Evolutionary conservation across 2,329 filamentous ascomycete genomes (phyloP).

Genomic region (Knufia petricola): DNA sequence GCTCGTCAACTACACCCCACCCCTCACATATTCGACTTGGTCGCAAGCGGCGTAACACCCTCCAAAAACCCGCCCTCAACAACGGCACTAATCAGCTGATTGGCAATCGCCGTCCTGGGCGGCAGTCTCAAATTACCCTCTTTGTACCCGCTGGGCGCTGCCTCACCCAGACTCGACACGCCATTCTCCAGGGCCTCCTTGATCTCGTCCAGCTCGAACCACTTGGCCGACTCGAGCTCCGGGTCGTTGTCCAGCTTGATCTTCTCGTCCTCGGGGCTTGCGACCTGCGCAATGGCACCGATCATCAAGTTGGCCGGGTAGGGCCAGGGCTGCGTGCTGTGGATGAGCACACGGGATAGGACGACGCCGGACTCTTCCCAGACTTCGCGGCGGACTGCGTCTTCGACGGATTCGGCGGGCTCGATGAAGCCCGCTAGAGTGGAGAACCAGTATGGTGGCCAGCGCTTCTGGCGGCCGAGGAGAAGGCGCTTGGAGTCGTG

Average conservation of each 20-base stretch:
- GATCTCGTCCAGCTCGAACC: slow-evolving; percentile 77
- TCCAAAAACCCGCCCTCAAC: slow-evolving; percentile 59
- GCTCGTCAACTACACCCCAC: too few relatives aligned
- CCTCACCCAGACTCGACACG: slow-evolving; percentile 57
- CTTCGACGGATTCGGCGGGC: slow-evolving; percentile 74
- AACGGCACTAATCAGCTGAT: slow-evolving; percentile 74
- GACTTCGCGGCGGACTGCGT: slow-evolving; percentile 72
- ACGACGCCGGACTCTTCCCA: slow-evolving; percentile 76
- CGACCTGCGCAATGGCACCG: slow-evolving; percentile 71
- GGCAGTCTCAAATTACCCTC: slow-evolving; percentile 72
- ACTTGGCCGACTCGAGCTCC: slow-evolving; percentile 80
- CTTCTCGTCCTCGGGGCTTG: slow-evolving; percentile 65
- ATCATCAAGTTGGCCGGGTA: slow-evolving; percentile 82
- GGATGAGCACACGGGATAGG: slow-evolving; percentile 68
- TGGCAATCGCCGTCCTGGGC: slow-evolving; percentile 80
- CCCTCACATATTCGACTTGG: slow-evolving; percentile 17
- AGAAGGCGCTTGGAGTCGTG: slow-evolving; percentile 67
- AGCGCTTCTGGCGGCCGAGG: slow-evolving; percentile 75
- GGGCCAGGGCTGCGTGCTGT: slow-evolving; percentile 80
- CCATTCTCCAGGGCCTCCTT: slow-evolving; percentile 61
- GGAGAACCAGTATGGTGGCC: slow-evolving; percentile 76
- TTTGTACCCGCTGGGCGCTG: slow-evolving; percentile 56
- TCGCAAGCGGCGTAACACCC: slow-evolving; percentile 42
- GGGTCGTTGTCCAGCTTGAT: slow-evolving; percentile 81
- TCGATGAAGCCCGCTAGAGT: slow-evolving; percentile 83